phyloP scores from a whole-genome alignment of 371 early-diverging fungal species.

The Quaeritorhiza haematococci region DNA sequence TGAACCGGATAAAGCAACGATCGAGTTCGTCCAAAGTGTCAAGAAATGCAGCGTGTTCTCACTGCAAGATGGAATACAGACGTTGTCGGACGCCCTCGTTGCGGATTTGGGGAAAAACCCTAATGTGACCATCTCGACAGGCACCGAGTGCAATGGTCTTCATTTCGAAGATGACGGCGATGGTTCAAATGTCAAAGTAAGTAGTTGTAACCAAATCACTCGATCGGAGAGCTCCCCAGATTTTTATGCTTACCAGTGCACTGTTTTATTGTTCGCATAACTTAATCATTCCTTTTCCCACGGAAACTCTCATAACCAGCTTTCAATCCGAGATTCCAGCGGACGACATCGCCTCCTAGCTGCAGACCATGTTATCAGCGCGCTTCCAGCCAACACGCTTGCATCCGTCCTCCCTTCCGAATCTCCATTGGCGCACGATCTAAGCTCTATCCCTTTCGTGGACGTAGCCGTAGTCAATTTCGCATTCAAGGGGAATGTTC shows the following conservation, averaged over 20 bases:
- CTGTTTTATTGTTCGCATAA: no score
- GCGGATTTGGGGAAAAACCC: constrained; percentile 31
- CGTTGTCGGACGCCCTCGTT: constrained; percentile 54
- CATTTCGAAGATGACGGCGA: background rate
- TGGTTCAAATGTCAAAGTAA: no score
- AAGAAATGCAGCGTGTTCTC: constrained; percentile 63
- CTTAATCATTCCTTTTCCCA: no score
- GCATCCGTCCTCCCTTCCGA: constrained; percentile 31
- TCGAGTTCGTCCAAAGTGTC: constrained; percentile 48
- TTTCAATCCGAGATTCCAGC: no score
- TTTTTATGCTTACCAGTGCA: no score
- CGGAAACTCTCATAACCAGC: no score
- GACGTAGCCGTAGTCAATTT: constrained; percentile 88
- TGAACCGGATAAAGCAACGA: constrained; percentile 49
- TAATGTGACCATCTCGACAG: constrained; percentile 12
- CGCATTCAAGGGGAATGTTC: constrained; percentile 49
- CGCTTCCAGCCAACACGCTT: constrained; percentile 48
- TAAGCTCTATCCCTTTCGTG: constrained; percentile 59
- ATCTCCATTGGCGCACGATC: background rate
- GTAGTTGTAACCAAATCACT: no score
- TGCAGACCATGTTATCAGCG: constrained; percentile 57
- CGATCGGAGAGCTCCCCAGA: no score
- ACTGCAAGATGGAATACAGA: constrained; percentile 75
- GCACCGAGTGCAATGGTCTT: constrained; percentile 2
- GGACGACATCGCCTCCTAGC: no score